phyloP scores from a whole-genome alignment of 1,284 basidiomycete genomes.

The Pulveroboletus sp. region DNA sequence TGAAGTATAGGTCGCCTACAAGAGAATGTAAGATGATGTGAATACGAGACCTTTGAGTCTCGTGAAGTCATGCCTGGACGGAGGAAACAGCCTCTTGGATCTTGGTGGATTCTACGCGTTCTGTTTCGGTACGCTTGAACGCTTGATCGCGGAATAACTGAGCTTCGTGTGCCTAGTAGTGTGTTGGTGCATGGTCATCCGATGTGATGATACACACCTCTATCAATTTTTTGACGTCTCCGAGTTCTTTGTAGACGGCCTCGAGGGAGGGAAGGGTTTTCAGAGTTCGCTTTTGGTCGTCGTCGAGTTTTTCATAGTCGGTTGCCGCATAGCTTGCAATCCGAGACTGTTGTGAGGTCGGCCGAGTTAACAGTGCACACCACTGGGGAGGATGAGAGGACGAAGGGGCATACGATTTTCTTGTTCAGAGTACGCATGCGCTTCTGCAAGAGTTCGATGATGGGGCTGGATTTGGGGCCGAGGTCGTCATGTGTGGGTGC shows the following conservation, averaged over 20 bases:
- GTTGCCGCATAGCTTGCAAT: conserved; percentile 68
- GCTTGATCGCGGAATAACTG: conserved; percentile 59
- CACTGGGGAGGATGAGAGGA: conserved; percentile 2
- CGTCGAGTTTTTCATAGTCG: conserved; percentile 72
- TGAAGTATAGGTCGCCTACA: conserved; percentile 21
- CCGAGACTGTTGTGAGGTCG: conserved; percentile 53
- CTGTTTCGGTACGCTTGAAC: conserved; percentile 52
- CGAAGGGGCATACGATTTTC: conserved; percentile 69
- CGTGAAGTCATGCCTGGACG: conserved; percentile 51
- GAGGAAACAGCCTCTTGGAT: conserved; percentile 56
- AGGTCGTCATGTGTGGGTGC: conserved; percentile 46
- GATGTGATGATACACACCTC: conserved; percentile 62
- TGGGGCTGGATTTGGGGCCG: conserved; percentile 56
- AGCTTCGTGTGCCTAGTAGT: conserved; percentile 57
- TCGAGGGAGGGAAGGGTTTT: conserved; percentile 74
- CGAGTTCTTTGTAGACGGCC: conserved; percentile 75
- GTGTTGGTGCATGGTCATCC: background rate
- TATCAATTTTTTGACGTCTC: conserved; percentile 77
- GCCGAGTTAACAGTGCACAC: conserved; percentile 12
- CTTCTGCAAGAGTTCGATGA: conserved; percentile 77
- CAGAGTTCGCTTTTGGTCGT: conserved; percentile 76
- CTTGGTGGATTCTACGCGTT: conserved; percentile 54
- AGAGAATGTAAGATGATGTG: background rate
- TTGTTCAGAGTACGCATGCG: conserved; percentile 74
- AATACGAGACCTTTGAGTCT: background rate